Conservation (phyloP, 176 grass and related monocot genomes). For the Avena eriantha region DNA sequence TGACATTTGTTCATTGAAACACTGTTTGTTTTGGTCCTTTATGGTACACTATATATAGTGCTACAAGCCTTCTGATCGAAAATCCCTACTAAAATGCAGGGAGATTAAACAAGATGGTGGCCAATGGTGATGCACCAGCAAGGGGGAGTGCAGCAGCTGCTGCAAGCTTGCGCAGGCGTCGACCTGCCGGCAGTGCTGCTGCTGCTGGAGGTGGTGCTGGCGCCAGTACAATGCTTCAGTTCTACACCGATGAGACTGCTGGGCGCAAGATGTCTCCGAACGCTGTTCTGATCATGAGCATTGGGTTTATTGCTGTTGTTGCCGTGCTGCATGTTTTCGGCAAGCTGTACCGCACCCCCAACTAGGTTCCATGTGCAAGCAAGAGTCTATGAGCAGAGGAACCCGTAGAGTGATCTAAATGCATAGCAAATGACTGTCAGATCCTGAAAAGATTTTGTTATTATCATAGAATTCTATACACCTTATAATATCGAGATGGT, state of each 20-base stretch:
- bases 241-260: conserved; percentile 71
- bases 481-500: conserved; percentile 8
- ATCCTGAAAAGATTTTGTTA: conserved; percentile 4
- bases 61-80: not conserved
- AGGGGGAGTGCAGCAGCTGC: conserved; percentile 15
- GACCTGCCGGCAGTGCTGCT: not conserved
- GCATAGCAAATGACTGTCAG: conserved; percentile 32
- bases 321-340: conserved; percentile 85
- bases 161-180: conserved; percentile 15
- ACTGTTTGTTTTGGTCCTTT: not conserved
- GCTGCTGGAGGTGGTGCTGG: not conserved
- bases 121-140: not conserved
- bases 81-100: not conserved
- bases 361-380: conserved; percentile 34
- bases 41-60: not conserved
- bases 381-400: conserved; percentile 3
- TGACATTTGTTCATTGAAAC: not conserved
- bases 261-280: conserved; percentile 93
- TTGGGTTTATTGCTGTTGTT: conserved; percentile 86
- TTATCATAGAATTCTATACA: conserved; percentile 24
- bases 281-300: conserved; percentile 89
- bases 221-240: conserved; percentile 31
- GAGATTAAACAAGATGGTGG: conserved; percentile 10
- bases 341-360: conserved; percentile 70
- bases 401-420: conserved; percentile 8